Evolutionary conservation across 148 eudicot species (phyloP).

Genomic region (Fallopia convolvulus): DNA sequence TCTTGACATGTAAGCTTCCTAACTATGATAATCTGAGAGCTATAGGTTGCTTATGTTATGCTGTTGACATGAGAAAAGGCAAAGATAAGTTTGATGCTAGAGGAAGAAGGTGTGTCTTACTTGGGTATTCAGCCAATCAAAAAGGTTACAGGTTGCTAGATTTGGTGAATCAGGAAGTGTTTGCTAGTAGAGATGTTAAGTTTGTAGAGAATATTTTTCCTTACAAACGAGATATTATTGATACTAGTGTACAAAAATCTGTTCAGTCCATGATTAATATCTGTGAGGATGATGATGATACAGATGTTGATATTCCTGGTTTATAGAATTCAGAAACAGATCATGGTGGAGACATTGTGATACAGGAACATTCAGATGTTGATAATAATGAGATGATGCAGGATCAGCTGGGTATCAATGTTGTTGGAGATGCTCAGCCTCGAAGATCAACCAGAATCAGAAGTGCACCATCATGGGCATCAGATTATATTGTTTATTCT

Average conservation of each 20-base stretch:
- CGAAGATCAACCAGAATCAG: no score
- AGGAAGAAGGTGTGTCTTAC: not conserved
- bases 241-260: no score
- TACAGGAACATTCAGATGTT: no score
- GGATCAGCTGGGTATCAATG: no score
- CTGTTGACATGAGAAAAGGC: not conserved
- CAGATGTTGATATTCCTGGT: no score
- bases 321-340: no score
- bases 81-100: not conserved
- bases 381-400: no score
- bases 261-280: no score
- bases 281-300: not conserved
- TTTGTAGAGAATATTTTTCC: not conserved
- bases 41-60: not conserved
- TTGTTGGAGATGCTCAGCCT: no score
- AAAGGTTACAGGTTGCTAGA: not conserved
- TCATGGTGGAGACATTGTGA: no score
- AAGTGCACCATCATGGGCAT: no score
- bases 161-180: not conserved
- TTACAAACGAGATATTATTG: not conserved
- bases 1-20: not conserved
- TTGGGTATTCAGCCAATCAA: not conserved
- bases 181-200: not conserved
- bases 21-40: not conserved
- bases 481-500: no score